Percentiles rank a stretch among this genome's conserved stretches.
These are phyloP conservation scores for Malassezia slooffiae DNA, from an alignment of 1,284 basidiomycete species.

Conservation along the genomic window DNA sequence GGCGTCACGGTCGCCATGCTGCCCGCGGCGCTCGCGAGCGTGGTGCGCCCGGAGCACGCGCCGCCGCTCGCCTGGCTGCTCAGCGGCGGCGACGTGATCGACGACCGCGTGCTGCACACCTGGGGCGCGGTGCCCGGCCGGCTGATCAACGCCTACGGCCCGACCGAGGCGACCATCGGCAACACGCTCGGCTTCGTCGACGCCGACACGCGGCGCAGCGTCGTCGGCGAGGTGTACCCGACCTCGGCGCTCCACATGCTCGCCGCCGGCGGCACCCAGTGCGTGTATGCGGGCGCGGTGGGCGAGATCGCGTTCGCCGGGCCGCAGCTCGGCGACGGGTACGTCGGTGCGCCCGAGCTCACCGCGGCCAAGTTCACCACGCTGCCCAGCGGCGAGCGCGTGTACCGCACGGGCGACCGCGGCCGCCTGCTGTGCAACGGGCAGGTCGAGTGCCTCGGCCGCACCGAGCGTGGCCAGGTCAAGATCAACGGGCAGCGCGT, in stretches of 20 bases:
- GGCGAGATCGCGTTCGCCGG: constrained; percentile 43
- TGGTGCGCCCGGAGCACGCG: constrained; percentile 30
- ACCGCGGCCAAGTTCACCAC: constrained; percentile 31
- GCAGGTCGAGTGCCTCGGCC: constrained; percentile 36
- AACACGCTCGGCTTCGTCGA: constrained; percentile 40
- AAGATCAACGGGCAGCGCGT: constrained; percentile 45
- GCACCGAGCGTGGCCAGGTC: constrained; percentile 36
- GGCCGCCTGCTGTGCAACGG: constrained; percentile 37
- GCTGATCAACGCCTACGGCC: constrained; percentile 44
- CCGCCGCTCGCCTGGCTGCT: constrained; percentile 42
- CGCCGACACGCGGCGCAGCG: constrained; percentile 19
- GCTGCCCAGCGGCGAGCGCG: constrained; percentile 25
- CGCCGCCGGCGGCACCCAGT: constrained; percentile 13
- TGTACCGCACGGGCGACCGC: constrained; percentile 43
- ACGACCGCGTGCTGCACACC: constrained; percentile 31
- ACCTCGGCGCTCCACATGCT: constrained; percentile 30
- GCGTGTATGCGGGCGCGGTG: constrained; percentile 23
- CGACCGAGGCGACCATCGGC: constrained; percentile 43
- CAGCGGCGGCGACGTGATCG: constrained; percentile 44
- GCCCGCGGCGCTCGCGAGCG: constrained; percentile 37
- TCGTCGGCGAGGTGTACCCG: constrained; percentile 34
- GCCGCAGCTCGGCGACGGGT: constrained; percentile 41
- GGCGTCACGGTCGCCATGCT: constrained; percentile 40
- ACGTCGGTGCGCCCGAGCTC: constrained; percentile 31
- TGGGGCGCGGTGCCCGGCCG: constrained; percentile 31